phyloP scores from a whole-genome alignment of 1,284 basidiomycete genomes.

The Pseudozyma pruni region DNA sequence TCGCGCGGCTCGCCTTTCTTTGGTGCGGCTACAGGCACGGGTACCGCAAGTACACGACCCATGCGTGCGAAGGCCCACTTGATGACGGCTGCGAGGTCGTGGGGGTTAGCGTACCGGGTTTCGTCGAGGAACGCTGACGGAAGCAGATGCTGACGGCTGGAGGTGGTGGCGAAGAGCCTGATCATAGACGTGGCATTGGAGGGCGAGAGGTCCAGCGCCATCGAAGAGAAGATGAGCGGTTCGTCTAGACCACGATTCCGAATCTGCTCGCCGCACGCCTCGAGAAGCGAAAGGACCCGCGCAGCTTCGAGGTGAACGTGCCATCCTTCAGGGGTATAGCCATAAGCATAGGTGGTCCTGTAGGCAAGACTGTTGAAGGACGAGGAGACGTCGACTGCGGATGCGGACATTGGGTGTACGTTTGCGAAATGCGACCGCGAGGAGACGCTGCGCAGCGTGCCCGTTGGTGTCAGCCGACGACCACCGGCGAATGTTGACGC shows the following conservation, averaged over 20 bases:
- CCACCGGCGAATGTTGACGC: constrained; percentile 4
- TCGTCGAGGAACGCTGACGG: constrained; percentile 50
- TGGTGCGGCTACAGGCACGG: constrained; percentile 19
- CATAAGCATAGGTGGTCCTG: constrained; percentile 41
- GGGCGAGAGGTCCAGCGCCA: constrained; percentile 63
- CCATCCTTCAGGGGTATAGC: constrained; percentile 57
- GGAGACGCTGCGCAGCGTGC: constrained; percentile 5
- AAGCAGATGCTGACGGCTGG: constrained; percentile 9
- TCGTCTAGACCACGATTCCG: constrained; percentile 60
- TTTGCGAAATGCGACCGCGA: constrained; percentile 7
- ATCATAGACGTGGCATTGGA: constrained; percentile 53
- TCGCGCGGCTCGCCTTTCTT: constrained; percentile 51
- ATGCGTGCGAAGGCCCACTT: constrained; percentile 66
- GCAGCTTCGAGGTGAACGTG: constrained; percentile 52
- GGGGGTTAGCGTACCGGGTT: constrained; percentile 59
- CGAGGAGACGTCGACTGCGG: constrained; percentile 8
- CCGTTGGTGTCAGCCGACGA: constrained; percentile 7
- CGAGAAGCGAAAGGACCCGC: constrained; percentile 44
- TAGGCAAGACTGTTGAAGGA: neutral
- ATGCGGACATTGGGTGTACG: neutral
- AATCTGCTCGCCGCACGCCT: constrained; percentile 55
- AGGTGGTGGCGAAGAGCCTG: constrained; percentile 26
- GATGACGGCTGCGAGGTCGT: constrained; percentile 64
- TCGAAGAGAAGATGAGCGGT: constrained; percentile 65
- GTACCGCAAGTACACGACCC: constrained; percentile 61